A percentile compares a stretch with the other conserved stretches of the same genome.
Evolutionary conservation across 78 protist species (phyloP).

Genomic region (Dictyostelium purpureum): DNA sequence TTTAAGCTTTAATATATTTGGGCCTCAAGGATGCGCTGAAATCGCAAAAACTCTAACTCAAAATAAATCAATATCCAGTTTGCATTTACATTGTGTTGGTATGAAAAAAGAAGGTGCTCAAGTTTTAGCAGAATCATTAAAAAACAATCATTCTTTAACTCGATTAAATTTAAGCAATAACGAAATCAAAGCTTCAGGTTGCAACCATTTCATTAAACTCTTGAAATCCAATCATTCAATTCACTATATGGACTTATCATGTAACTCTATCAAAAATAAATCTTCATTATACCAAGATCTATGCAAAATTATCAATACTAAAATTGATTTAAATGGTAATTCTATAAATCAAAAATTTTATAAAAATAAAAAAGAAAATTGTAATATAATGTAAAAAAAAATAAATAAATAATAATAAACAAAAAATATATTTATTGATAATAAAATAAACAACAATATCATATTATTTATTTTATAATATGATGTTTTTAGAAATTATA

Average conservation of each 20-base stretch:
- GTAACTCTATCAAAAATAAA: constrained; percentile 47
- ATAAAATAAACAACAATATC: not conserved
- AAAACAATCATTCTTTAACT: not conserved
- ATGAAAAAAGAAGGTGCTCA: constrained; percentile 58
- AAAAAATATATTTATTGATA: not conserved
- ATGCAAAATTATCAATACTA: not conserved
- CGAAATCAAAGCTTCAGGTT: constrained; percentile 24
- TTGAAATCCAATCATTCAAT: not conserved
- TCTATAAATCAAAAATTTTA: constrained; percentile 3
- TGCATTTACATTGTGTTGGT: constrained; percentile 42
- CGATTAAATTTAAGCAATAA: constrained; percentile 32
- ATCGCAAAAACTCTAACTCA: not conserved
- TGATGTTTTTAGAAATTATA: not conserved
- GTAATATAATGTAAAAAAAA: constrained; percentile 51
- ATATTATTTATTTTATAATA: not conserved
- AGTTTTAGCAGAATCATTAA: not conserved
- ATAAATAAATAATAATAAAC: not conserved
- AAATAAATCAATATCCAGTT: not conserved
- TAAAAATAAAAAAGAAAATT: constrained; percentile 18
- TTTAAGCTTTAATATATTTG: constrained; percentile 44
- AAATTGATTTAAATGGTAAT: constrained; percentile 59
- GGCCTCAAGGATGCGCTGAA: not conserved
- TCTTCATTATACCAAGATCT: not conserved
- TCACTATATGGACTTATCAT: constrained; percentile 25
- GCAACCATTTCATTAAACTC: not conserved